These are phyloP conservation scores for Byssothecium circinans DNA, from an alignment of 2,329 filamentous ascomycete species.

Conservation along the genomic window DNA sequence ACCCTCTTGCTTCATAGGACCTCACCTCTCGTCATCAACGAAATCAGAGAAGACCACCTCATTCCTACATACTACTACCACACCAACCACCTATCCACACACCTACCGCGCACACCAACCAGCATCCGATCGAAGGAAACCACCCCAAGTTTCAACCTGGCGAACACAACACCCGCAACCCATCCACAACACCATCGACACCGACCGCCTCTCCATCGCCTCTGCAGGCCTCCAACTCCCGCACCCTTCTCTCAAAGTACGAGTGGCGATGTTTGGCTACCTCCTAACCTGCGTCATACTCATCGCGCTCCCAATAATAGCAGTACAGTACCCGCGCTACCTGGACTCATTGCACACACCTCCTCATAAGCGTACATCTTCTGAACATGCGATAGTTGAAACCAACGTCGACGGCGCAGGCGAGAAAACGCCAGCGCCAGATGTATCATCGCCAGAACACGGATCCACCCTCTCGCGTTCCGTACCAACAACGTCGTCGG, in stretches of 20 bases:
- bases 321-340: constrained; percentile 4
- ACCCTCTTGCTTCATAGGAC: background rate
- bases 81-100: background rate
- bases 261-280: background rate
- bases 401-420: constrained; percentile 1
- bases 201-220: background rate
- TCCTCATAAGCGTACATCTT: background rate
- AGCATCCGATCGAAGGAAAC: background rate
- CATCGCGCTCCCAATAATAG: background rate
- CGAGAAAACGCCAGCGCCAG: background rate
- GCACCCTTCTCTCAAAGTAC: background rate
- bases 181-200: constrained; percentile 15
- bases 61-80: background rate
- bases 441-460: background rate
- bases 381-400: background rate
- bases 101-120: too few species aligned
- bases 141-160: constrained; percentile 1
- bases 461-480: background rate
- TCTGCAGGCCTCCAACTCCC: background rate
- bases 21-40: background rate
- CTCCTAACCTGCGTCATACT: constrained; percentile 1
- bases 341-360: background rate
- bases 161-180: constrained; percentile 11
- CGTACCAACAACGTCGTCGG: background rate
- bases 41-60: background rate